These are phyloP conservation scores for Secale cereale DNA, from an alignment of 176 grass and related monocot species.

Conservation along the genomic window DNA sequence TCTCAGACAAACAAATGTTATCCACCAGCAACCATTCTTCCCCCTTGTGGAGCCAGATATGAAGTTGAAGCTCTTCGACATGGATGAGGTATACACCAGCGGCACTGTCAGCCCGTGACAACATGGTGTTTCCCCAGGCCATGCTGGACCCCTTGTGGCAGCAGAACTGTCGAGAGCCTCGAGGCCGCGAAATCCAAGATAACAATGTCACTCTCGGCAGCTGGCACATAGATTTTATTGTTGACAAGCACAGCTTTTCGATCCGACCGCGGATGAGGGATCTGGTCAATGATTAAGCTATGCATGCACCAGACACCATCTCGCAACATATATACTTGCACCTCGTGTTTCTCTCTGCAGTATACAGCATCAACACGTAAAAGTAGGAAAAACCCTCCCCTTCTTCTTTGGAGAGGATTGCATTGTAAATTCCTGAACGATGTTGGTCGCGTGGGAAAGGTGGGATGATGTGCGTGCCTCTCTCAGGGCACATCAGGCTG, in stretches of 20 bases:
- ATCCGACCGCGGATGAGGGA: too few species aligned
- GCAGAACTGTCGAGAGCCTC: not conserved
- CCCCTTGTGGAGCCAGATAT: not conserved
- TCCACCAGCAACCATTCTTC: not conserved
- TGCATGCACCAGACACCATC: not conserved
- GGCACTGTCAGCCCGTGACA: not conserved
- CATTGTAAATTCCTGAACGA: too few species aligned
- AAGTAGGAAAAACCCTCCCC: too few species aligned
- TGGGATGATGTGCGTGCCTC: not conserved
- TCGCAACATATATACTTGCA: not conserved
- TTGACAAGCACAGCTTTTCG: too few species aligned
- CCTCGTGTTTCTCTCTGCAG: not conserved
- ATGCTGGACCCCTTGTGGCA: not conserved
- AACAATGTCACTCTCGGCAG: too few species aligned
- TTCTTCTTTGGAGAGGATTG: not conserved
- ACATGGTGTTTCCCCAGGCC: not conserved
- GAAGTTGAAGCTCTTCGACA: not conserved
- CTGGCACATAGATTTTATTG: too few species aligned
- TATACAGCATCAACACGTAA: too few species aligned
- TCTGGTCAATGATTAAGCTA: not conserved
- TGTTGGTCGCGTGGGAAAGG: not conserved
- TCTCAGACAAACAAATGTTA: too few species aligned
- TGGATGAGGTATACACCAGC: not conserved
- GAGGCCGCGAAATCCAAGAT: not conserved
- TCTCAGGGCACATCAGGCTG: not conserved